Base-by-base conservation (phyloP, 768 basidiomycete genomes). In the Strobilomyces dryophilus region DNA sequence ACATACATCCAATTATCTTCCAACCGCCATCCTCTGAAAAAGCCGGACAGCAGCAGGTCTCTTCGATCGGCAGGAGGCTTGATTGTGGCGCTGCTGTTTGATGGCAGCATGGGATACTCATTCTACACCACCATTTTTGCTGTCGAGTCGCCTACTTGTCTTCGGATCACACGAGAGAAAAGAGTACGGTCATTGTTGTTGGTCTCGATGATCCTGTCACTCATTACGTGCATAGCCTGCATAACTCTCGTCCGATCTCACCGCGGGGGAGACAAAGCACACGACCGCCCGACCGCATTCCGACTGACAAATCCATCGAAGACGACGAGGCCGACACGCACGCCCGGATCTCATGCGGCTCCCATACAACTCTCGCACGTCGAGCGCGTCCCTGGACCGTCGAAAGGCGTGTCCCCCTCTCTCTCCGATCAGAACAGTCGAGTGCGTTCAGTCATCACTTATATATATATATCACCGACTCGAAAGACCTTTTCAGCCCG, bases 21-120 rank as follows among this genome's bases (percentile, higher is more conserved):
- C 39, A 10, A 39, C 11, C 18, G 39, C 39, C 7, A 8, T 20
- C 39, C 11, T 9, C 18, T 5, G 18, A 18, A 29, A 47, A 50
- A 31, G 18, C 26, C 31, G 18, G 49, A 49, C 44, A 21, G 18
- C 50, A 43, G 36, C 43, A 53, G 9, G 21, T 21, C 20, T 21
- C 26, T 44, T 37, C 26, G 18, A 20, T 35, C n/a, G 5, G 35
- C 52, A 51, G 40, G 35, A 21, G 37, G 36, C 27, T 31, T 56
- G 55, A 64, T 57, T 10, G 55, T 64, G 60, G 54, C 52, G 55
- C 39, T 18, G 31, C 46, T 15, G 18, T 47, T 48, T 43, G 46
- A 51, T 41, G 34, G 53, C 56, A 51, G 24, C 47, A 55, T 34
- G 40, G 40, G 26, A 50, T 35, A 42, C 44, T 24, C 24, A 4